Base-by-base conservation (phyloP, 116 monocot genomes). In the Trichopus zeylanicus region DNA sequence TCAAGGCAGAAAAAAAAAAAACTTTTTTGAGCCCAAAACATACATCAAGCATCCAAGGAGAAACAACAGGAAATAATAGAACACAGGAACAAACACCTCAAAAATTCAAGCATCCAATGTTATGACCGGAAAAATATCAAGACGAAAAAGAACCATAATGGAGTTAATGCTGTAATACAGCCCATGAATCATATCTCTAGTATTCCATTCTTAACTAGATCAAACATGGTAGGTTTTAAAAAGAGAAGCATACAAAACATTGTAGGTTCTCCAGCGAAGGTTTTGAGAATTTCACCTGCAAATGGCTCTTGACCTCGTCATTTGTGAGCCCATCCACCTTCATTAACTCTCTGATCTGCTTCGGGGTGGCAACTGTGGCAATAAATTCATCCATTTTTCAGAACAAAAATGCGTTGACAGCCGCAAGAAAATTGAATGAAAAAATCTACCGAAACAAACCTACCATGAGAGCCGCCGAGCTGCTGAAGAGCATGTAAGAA, bases 271-370 rank as follows among this genome's bases (percentile, higher is more conserved):
- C 10, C 9, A 27, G 8, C 26, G 12, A 26, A 53, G 13, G 27
- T 27, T 26, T 3, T 6, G 20, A 20, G 10, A 20, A 39, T 22
- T n/a, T 48, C 33, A 83, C 91, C 75, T 91, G 91, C 22, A 91
- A 61, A 62, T 91, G 91, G 70, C 91, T 91, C 53, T 91, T 91
- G 20, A 91, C 91, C 64, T 91, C 91, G 42, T 91, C 91, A 34
- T 86, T 91, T 64, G 86, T 91, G 29, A 91, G 80, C 0, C 86
- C 86, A 31, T 91, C 86, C 16, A 91, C 86, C 72, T 78, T 86
- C 91, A 91, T 91, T 72, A 91, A 53, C 46, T 91, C 91, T 55
- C 91, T n/a, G 28, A 97, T 97, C 57, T 90, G 91, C 77, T 97
- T 97, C 11, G 97, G 97, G 2, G 97, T 91, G 10, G 97, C 97